Percentiles rank a stretch among this genome's conserved stretches.
Evolutionary conservation across 805 yeast genomes (phyloP).

Genomic region (Wickerhamiella azymoides): DNA sequence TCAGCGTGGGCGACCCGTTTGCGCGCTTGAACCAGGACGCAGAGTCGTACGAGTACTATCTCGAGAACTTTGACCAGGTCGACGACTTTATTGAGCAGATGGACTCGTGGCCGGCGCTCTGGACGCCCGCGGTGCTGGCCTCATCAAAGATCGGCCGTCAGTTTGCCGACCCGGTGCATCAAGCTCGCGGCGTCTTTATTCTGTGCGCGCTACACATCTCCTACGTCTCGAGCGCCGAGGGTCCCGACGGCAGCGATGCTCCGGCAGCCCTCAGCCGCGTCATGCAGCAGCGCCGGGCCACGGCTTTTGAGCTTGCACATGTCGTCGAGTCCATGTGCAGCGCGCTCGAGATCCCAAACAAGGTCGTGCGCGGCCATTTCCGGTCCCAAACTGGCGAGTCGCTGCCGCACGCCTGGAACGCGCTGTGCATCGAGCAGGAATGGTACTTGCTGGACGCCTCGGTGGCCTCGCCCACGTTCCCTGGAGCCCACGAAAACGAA

Average conservation of each 20-base stretch:
- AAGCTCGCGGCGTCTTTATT: constrained; percentile 49
- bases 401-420: constrained; percentile 69
- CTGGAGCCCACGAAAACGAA: constrained; percentile 33
- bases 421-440: constrained; percentile 58
- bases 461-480: constrained; percentile 46
- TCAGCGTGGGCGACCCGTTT: constrained; percentile 14
- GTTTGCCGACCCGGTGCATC: constrained; percentile 41
- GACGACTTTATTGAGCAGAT: constrained; percentile 22
- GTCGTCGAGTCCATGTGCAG: constrained; percentile 60
- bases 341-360: constrained; percentile 56
- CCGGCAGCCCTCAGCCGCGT: constrained; percentile 18
- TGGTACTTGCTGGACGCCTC: constrained; percentile 70
- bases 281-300: constrained; percentile 38
- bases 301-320: constrained; percentile 61
- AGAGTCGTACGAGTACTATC: constrained; percentile 18
- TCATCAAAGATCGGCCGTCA: constrained; percentile 38
- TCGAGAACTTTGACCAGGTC: constrained; percentile 20
- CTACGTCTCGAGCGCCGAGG: constrained; percentile 25
- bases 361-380: constrained; percentile 68
- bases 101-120: constrained; percentile 28
- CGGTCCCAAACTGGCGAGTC: constrained; percentile 55
- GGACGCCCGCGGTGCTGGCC: constrained; percentile 43
- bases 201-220: constrained; percentile 48
- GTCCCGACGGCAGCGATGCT: constrained; percentile 17
- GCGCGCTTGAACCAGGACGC: constrained; percentile 8